Percentiles rank a stretch among this genome's conserved stretches.
Evolutionary conservation across 768 basidiomycete species (phyloP).

Genomic region (Leccinum longicurvipes): DNA sequence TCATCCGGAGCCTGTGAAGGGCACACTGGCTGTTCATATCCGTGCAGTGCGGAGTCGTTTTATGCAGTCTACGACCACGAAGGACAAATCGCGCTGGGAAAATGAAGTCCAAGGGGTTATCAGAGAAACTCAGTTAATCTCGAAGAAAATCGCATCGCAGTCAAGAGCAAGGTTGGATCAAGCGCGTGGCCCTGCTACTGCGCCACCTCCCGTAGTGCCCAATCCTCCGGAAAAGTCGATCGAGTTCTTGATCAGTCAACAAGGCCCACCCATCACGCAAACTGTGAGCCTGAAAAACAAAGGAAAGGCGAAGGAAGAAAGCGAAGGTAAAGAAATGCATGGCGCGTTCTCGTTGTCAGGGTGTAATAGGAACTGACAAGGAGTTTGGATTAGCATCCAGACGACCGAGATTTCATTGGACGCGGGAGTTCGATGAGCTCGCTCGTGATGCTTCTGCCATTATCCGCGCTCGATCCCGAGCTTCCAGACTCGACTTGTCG

Average conservation of each 20-base stretch:
- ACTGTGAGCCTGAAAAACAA: constrained; percentile 35
- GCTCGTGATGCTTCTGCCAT: constrained; percentile 82
- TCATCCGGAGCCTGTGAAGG: constrained; percentile 51
- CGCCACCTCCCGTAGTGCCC: constrained; percentile 39
- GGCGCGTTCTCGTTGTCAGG: not conserved
- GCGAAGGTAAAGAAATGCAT: constrained; percentile 27
- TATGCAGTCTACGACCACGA: constrained; percentile 52
- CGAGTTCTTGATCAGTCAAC: constrained; percentile 47
- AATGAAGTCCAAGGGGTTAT: constrained; percentile 54
- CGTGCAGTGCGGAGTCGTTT: constrained; percentile 55
- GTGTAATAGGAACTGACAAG: constrained; percentile 3
- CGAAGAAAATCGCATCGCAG: constrained; percentile 42
- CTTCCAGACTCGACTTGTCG: constrained; percentile 61
- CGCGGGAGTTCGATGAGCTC: constrained; percentile 82
- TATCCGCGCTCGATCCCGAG: constrained; percentile 73
- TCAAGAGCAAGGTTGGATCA: constrained; percentile 17
- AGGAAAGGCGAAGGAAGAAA: constrained; percentile 26
- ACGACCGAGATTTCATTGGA: constrained; percentile 80
- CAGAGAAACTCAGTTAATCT: constrained; percentile 49
- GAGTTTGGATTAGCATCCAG: constrained; percentile 26
- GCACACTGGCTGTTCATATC: constrained; percentile 48
- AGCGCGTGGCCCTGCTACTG: constrained; percentile 3
- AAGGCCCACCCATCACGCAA: constrained; percentile 42
- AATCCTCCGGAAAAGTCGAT: constrained; percentile 52
- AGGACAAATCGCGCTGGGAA: constrained; percentile 59